Percentiles rank a stretch among this genome's conserved stretches.
Evolutionary conservation across 495 filamentous ascomycete species (phyloP).

Genomic region (Hypomontagnella submonticulosa): DNA sequence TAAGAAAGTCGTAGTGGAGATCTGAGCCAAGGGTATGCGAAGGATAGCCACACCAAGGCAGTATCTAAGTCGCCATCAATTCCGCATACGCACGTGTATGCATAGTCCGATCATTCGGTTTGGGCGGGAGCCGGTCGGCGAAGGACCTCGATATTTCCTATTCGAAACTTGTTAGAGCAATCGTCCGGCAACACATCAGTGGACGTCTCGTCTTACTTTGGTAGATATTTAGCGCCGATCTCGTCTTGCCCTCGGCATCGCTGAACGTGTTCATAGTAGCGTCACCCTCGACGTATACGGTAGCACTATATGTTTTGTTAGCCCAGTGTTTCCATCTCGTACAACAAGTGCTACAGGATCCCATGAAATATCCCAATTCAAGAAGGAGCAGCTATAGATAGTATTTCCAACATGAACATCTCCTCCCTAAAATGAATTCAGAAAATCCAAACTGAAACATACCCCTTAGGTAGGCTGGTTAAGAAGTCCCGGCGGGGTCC

Average conservation of each 20-base stretch:
- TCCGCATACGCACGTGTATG: no score
- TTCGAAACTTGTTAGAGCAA: slow-evolving; percentile 19
- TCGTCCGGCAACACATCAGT: not conserved
- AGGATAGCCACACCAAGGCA: not conserved
- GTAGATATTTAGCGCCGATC: slow-evolving; percentile 68
- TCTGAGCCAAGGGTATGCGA: slow-evolving; percentile 15
- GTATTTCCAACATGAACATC: not conserved
- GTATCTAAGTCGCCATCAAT: no score
- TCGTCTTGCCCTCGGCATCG: slow-evolving; percentile 71
- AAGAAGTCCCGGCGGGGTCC: slow-evolving; percentile 73
- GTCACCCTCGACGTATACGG: slow-evolving; percentile 80
- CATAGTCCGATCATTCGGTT: not conserved
- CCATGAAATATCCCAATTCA: no score
- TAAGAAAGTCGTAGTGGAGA: slow-evolving; percentile 37
- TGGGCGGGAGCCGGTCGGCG: slow-evolving; percentile 50
- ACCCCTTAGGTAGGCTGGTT: slow-evolving; percentile 80
- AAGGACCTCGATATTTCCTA: slow-evolving; percentile 72
- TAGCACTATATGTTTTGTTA: slow-evolving; percentile 46
- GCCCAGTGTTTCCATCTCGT: not conserved
- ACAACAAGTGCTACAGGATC: not conserved
- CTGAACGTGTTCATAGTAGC: slow-evolving; percentile 69
- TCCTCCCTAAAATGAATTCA: not conserved
- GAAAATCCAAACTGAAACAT: slow-evolving; percentile 47
- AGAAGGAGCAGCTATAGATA: not conserved
- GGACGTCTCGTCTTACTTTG: slow-evolving; percentile 69